Base-by-base conservation (phyloP, 2,329 filamentous ascomycete species). In the Hawksworthiomyces lignivorus region DNA sequence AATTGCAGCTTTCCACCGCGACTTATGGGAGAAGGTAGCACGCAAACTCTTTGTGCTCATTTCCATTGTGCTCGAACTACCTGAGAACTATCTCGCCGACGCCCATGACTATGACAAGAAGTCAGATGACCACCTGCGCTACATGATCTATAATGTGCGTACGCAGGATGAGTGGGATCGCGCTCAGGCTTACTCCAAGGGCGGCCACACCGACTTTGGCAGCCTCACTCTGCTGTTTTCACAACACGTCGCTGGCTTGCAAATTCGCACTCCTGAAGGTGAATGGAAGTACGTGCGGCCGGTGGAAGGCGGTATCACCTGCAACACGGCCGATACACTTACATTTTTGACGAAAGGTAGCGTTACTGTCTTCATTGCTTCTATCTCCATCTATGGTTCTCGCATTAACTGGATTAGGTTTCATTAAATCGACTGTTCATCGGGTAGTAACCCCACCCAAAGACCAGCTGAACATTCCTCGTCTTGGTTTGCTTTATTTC, bases 161-260 rank as follows among this genome's bases (percentile, higher is more conserved):
- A 59, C 58, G 1, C 49, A 60, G 17, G 61, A 65, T 10, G 62
- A 65, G 26, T 68, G 63, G 54, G 44, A 48, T 28, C 26, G 40
- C n/a, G 48, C 43, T 17, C 40, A 45, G 35, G 44, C 41, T 14
- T 48, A 46, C 29, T 47, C 33, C 41, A 30, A 44, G 22, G 90
- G 90, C 45, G 88, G 89, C 0, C 90, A 96, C 62, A 90, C 84
- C 5, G 89, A 96, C 65, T 94, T 94, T 62, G 79, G 79, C 43
- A 75, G 71, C 46, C 62, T 82, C 40, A 82, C 77, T 1, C 66
- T 82, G 15, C 75, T 97, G 10, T 97, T 97, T 68, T 75, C 88
- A 2, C 77, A 77, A 1, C 84, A 84, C 2, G 87, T 96, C 53
- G 82, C 88, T 0, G 90, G 90, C 0, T 70, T 97, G 2, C 88